Evolutionary conservation across 352 stramenopile species (phyloP).

Genomic region (Phytophthora sp.): DNA sequence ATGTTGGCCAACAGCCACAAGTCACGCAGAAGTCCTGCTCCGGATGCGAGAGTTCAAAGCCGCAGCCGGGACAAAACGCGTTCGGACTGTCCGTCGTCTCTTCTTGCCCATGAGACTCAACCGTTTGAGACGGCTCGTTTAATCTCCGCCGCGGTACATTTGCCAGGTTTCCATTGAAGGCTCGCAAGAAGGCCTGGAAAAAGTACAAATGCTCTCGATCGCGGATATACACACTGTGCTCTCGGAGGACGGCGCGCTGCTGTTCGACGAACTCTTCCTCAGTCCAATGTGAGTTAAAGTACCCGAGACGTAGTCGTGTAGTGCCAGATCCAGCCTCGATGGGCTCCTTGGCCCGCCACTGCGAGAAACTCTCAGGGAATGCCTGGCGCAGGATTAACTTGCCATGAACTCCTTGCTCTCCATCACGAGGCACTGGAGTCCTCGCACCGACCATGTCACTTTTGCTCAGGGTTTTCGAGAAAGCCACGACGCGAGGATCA

Average conservation of each 20-base stretch:
- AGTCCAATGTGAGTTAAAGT: conserved; percentile 59
- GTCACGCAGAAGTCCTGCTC: conserved; percentile 64
- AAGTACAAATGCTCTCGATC: conserved; percentile 78
- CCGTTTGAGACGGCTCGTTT: conserved; percentile 25
- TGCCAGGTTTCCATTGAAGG: conserved; percentile 52
- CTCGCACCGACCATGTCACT: conserved; percentile 69
- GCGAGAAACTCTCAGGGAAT: conserved; percentile 82
- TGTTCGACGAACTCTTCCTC: conserved; percentile 46
- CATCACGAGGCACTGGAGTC: conserved; percentile 61
- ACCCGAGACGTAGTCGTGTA: conserved; percentile 67
- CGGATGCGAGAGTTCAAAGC: conserved; percentile 49
- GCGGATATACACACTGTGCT: conserved; percentile 62
- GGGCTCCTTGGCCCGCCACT: conserved; percentile 89
- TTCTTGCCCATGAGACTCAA: conserved; percentile 51
- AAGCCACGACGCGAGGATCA: conserved; percentile 69
- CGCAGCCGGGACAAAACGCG: conserved; percentile 56
- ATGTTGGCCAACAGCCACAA: conserved; percentile 73
- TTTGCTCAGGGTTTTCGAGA: conserved; percentile 66
- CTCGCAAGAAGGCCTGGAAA: conserved; percentile 64
- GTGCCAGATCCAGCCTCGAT: conserved; percentile 87
- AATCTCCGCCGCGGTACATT: conserved; percentile 48
- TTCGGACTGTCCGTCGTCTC: conserved; percentile 40
- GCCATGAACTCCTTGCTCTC: conserved; percentile 52
- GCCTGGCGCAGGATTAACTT: conserved; percentile 88
- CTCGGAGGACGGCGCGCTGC: conserved; percentile 37